Evolutionary conservation across 345 rosid genomes (phyloP).

Genomic region (Eucalyptus victrix): DNA sequence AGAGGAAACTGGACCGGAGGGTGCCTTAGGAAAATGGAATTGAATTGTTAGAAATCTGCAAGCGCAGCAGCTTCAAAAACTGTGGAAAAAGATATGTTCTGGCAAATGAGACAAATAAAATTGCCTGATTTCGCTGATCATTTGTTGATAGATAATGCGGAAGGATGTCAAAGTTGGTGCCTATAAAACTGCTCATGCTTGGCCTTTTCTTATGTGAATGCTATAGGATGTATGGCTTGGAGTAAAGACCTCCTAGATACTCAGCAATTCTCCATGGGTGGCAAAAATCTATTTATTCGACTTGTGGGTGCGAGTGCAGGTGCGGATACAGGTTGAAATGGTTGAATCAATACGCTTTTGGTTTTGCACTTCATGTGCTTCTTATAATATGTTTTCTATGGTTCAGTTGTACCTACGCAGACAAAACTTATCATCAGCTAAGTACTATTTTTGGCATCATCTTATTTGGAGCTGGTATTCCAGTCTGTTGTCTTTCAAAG

Average conservation of each 20-base stretch:
- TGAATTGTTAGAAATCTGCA: not conserved
- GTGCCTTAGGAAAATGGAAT: not conserved
- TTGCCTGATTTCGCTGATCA: not conserved
- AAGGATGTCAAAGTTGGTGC: slow-evolving; percentile 10
- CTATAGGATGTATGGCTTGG: slow-evolving; percentile 3
- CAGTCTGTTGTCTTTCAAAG: not conserved
- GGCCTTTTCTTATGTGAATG: not conserved
- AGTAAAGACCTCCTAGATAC: not conserved
- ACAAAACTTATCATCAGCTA: not conserved
- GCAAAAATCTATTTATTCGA: not conserved
- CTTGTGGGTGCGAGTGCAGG: not conserved
- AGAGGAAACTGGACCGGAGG: not conserved
- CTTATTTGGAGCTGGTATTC: not conserved
- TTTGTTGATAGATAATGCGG: not conserved
- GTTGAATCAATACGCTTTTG: not conserved
- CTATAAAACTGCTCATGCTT: slow-evolving; percentile 1
- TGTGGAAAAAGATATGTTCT: not conserved
- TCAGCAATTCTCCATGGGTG: not conserved
- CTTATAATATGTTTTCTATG: not conserved
- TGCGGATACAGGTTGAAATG: not conserved
- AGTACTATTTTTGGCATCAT: not conserved
- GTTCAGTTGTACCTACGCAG: not conserved
- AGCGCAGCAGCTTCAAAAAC: not conserved
- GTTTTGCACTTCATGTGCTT: no score
- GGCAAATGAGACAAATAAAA: not conserved